Conservation (phyloP, 805 yeast genomes). For the Metschnikowia peoriensis region DNA sequence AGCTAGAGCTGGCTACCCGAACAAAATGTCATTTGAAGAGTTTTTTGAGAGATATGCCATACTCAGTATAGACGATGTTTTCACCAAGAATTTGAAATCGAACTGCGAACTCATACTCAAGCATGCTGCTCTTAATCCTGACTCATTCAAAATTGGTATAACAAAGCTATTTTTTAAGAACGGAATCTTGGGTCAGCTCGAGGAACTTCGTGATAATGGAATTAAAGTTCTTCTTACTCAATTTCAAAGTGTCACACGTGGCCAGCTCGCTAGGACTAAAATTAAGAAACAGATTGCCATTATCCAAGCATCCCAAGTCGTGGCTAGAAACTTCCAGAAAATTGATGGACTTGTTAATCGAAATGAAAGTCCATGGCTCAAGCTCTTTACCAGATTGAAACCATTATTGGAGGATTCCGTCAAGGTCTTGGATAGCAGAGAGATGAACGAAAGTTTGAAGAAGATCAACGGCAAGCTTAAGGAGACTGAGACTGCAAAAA, state of each 20-base stretch:
- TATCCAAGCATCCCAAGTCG: conserved; percentile 66
- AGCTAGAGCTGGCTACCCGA: conserved; percentile 96
- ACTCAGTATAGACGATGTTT: conserved; percentile 48
- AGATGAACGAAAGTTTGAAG: conserved; percentile 55
- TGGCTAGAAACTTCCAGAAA: conserved; percentile 58
- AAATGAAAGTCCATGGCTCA: conserved; percentile 58
- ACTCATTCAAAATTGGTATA: conserved; percentile 63
- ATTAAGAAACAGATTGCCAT: conserved; percentile 51
- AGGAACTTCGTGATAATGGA: conserved; percentile 67
- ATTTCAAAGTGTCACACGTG: conserved; percentile 67
- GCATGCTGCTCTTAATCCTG: conserved; percentile 57
- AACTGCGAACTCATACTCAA: conserved; percentile 68
- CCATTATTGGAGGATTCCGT: conserved; percentile 71
- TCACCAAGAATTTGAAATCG: conserved; percentile 52
- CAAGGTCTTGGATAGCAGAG: conserved; percentile 56
- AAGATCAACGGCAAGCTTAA: conserved; percentile 44
- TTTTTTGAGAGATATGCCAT: conserved; percentile 75
- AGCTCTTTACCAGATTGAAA: conserved; percentile 63
- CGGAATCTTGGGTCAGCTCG: conserved; percentile 76
- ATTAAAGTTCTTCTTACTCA: conserved; percentile 53
- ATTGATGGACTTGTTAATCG: conserved; percentile 51
- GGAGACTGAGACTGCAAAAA: conserved; percentile 31
- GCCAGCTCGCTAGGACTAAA: conserved; percentile 52
- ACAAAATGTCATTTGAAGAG: conserved; percentile 79
- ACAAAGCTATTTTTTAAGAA: conserved; percentile 74